Base-by-base conservation (phyloP, 2,329 filamentous ascomycete genomes). In the Diaporthe nobilis region DNA sequence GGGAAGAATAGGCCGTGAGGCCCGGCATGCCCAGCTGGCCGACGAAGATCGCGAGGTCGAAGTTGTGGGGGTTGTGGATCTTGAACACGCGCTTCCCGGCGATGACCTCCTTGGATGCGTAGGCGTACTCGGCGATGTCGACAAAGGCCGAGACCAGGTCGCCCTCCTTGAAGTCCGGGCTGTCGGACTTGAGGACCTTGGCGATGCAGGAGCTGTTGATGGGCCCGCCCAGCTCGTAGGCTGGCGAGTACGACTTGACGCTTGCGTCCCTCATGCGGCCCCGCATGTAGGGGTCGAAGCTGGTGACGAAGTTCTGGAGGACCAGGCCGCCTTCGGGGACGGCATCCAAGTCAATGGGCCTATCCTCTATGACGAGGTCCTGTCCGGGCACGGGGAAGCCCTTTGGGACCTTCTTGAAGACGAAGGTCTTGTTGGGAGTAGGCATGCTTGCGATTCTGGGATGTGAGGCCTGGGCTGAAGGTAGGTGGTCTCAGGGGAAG, bases 261-360 rank as follows among this genome's bases (percentile, higher is more conserved):
- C 87, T 83, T 9, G 93, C 82, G 65, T 88, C 84, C 65, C 94
- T 92, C 94, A 98, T 96, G 79, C 91, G 90, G 77, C 93, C 94
- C 75, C 95, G 93, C 87, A 94, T 91, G 87, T 97, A 98, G 2
- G 95, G 95, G 84, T 98, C 95, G 85, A 93, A 93, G 55, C 94
- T 96, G 78, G 92, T 88, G 83, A 94, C 95, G 81, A 93, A 89
- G 79, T 93, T 90, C 85, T 95, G 90, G 78, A 93, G 85, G 44
- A 91, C 90, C 67, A 97, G 83, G 55, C 95, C 92, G 78, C 94
- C 93, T 60, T 89, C 83, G 34, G 91, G 88, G 39, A 92, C 89
- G 70, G 89, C 87, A 34, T 91, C 85, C 78, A 92, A 85, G 82
- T 97, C 94, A 78, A 96, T 92, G 28, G 90, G 88, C 76, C 89